Conservation (phyloP, 2,329 filamentous ascomycete genomes). For the Beauveria medogensis region DNA sequence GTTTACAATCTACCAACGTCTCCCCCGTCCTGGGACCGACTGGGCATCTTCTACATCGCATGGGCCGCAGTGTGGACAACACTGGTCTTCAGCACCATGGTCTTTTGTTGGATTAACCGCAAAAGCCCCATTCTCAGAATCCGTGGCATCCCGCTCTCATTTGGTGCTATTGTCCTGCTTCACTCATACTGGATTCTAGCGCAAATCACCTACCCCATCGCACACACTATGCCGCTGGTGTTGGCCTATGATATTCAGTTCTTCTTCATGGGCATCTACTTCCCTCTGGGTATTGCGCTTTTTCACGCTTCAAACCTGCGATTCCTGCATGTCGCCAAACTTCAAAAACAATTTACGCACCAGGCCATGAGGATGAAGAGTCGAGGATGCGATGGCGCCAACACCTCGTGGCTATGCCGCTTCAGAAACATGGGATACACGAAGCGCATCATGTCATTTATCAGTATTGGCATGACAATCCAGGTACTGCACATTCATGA, state of each 20-base stretch:
- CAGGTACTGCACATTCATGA: conserved; percentile 31
- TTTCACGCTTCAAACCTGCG: conserved; percentile 50
- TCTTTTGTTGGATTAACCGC: conserved; percentile 26
- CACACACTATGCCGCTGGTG: conserved; percentile 30
- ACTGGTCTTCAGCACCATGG: conserved; percentile 26
- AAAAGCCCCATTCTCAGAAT: conserved; percentile 29
- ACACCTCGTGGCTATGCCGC: conserved; percentile 25
- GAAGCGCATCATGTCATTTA: conserved; percentile 34
- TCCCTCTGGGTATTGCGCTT: conserved; percentile 49
- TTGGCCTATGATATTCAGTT: conserved; percentile 43
- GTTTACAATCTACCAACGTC: conserved; percentile 22
- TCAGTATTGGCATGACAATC: conserved; percentile 38
- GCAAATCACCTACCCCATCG: conserved; percentile 35
- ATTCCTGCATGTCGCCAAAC: conserved; percentile 40
- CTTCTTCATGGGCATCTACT: conserved; percentile 51
- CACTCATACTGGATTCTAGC: conserved; percentile 32
- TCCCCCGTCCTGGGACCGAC: conserved; percentile 19
- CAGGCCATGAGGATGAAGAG: conserved; percentile 12
- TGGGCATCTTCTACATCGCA: conserved; percentile 23
- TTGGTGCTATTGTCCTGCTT: conserved; percentile 28
- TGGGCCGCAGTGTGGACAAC: conserved; percentile 21
- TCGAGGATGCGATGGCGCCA: conserved; percentile 20
- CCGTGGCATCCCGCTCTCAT: conserved; percentile 28
- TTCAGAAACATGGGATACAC: conserved; percentile 29
- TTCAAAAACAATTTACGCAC: conserved; percentile 35